Evolutionary conservation across 768 basidiomycete genomes (phyloP).

Genomic region (Boletus speciosus): DNA sequence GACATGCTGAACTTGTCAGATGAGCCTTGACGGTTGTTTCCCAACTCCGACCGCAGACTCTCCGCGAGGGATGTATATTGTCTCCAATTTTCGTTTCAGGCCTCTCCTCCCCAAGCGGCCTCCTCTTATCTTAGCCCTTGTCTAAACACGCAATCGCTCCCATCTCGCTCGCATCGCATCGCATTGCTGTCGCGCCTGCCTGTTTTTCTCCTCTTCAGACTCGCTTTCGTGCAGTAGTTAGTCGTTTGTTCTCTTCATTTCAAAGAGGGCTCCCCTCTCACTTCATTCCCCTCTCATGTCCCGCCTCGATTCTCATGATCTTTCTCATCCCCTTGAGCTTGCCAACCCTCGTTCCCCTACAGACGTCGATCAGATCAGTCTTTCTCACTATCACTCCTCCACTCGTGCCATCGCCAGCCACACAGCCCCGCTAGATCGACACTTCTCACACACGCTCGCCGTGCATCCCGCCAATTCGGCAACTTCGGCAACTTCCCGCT

Average conservation of each 20-base stretch:
- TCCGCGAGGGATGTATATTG: constrained; percentile 29
- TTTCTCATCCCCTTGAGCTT: constrained; percentile 34
- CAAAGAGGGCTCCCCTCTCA: constrained; percentile 15
- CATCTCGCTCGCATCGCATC: constrained; percentile 31
- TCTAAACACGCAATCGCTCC: constrained; percentile 28
- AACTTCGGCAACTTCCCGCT: constrained; percentile 32
- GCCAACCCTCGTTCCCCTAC: constrained; percentile 24
- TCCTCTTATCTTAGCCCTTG: constrained; percentile 30
- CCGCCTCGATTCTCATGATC: constrained; percentile 41
- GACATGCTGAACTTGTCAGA: constrained; percentile 20
- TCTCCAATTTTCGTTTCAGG: constrained; percentile 26
- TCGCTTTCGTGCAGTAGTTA: constrained; percentile 33
- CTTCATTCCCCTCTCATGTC: constrained; percentile 36
- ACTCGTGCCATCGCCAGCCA: constrained; percentile 3
- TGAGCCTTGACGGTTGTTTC: constrained; percentile 17
- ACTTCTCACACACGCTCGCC: constrained; percentile 12
- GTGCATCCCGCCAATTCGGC: constrained; percentile 17
- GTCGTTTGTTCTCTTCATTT: constrained; percentile 28
- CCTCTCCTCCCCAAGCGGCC: constrained; percentile 4
- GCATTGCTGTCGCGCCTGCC: constrained; percentile 32
- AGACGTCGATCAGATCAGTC: constrained; percentile 29
- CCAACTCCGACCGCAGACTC: constrained; percentile 32
- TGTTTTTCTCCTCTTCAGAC: constrained; percentile 15
- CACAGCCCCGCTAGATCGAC: constrained; percentile 23
- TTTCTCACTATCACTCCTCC: constrained; percentile 15